Conservation (phyloP, 176 grass and related monocot genomes). For the Cenchrus americanus region DNA sequence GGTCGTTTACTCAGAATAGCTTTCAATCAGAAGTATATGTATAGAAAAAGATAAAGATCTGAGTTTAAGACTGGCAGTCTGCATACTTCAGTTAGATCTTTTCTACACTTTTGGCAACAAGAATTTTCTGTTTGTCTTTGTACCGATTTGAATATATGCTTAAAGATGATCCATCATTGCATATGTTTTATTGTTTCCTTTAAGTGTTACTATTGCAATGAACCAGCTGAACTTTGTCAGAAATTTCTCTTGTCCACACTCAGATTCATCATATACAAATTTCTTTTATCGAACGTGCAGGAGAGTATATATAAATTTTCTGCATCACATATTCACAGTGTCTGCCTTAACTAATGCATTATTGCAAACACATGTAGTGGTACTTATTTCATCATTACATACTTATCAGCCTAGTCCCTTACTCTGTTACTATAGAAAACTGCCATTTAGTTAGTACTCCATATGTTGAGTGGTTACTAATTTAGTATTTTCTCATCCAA, state of each 20-base stretch:
- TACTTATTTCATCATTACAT: neutral
- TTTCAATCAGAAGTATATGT: neutral
- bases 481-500: conserved; percentile 4
- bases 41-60: neutral
- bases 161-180: neutral
- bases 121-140: neutral
- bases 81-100: neutral
- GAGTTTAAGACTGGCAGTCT: neutral
- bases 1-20: neutral
- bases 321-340: neutral
- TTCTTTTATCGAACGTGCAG: no score
- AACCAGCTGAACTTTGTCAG: neutral
- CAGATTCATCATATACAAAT: neutral
- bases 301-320: neutral
- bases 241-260: neutral
- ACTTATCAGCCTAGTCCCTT: neutral
- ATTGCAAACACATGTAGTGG: neutral
- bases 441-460: neutral
- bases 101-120: neutral
- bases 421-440: neutral
- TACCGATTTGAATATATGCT: neutral
- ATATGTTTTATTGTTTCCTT: neutral
- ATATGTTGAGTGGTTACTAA: neutral
- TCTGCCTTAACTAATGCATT: neutral
- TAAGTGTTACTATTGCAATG: neutral